Percentiles rank a stretch among this genome's conserved stretches.
Evolutionary conservation across 2,329 filamentous ascomycete species (phyloP).

Genomic region (Anthostomella pinea): DNA sequence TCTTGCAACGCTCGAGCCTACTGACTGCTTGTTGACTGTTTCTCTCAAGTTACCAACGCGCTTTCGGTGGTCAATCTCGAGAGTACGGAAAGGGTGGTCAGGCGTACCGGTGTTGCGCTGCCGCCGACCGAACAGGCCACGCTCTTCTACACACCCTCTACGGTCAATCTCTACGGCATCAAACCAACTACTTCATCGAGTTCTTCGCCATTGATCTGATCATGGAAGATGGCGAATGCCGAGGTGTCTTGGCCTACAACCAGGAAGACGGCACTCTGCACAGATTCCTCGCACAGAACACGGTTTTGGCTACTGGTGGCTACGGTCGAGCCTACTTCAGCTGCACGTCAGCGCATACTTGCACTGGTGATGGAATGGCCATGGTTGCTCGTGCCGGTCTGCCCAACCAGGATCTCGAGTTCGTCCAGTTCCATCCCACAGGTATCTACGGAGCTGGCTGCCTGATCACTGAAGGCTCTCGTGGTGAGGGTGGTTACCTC

Average conservation of each 20-base stretch:
- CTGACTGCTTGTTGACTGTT: constrained; percentile 19
- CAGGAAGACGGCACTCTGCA: constrained; percentile 98
- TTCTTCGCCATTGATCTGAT: constrained; percentile 96
- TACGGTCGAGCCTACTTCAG: constrained; percentile 98
- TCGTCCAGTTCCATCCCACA: constrained; percentile 98
- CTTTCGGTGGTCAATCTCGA: constrained; percentile 95
- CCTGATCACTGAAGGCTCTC: constrained; percentile 95
- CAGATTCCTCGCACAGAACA: constrained; percentile 95
- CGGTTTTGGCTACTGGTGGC: constrained; percentile 92
- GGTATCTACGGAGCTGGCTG: constrained; percentile 98
- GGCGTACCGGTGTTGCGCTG: constrained; percentile 95
- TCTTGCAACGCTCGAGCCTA: constrained; percentile 8
- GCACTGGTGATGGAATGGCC: constrained; percentile 98
- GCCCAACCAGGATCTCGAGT: constrained; percentile 98
- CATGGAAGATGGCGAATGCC: constrained; percentile 96
- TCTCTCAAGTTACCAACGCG: constrained; percentile 78
- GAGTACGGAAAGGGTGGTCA: constrained; percentile 96
- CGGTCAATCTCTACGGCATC: constrained; percentile 93
- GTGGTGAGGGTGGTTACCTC: constrained; percentile 97
- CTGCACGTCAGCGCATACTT: constrained; percentile 97
- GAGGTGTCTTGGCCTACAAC: constrained; percentile 96
- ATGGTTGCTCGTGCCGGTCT: constrained; percentile 98
- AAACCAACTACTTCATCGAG: constrained; percentile 99
- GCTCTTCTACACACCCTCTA: constrained; percentile 98
- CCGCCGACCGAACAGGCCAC: constrained; percentile 94